Base-by-base conservation (phyloP, 305 asterid species). In the Solanum aculeatissimum region DNA sequence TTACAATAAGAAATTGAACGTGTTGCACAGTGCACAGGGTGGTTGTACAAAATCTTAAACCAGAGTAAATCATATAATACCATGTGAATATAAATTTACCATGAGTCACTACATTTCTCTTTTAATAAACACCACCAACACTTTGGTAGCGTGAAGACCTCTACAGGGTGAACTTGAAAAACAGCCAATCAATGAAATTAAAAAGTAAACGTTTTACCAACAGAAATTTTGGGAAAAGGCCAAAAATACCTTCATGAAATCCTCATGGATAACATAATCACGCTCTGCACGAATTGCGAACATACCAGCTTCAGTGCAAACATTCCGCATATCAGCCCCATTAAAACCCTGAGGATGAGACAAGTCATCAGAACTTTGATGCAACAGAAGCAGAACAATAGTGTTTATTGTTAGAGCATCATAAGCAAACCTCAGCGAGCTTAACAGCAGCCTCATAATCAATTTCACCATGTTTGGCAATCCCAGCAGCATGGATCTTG, bases 391-490 rank as follows among this genome's bases (percentile, higher is more conserved):
- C 45, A 11, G 63, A 71, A 62, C 21, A 82, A 54, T 35, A 16
- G 53, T 23, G 35, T 14, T 21, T 9, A 57, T 23, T 21, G 29
- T 23, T 23, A 38, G 13, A 38, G 13, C 82, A 74, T 29, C 25
- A 55, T 86, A 40, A 82, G 86, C 87, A 87, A 51, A 95, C 98
- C 96, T 97, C 99, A 82, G 99, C 99, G 77, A 95, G 98, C 89
- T 97, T 97, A 75, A 97, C 94, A 86, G 95, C 97, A 80, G 98
- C 97, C 87, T 97, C 98, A 32, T 97, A 97, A 89, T 95, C 98
- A 86, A 95, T 97, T 89, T 97, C 98, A 71, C 99, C 99, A 75
- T 97, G 99, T 86, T 97, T 97, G 79, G 99, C 99, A 68, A 95
- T 95, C 87, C 98, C 98, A 84, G 97, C 89, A 47, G 98, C 98